Conservation (phyloP, 2,329 filamentous ascomycete genomes). For the Neonectria faginata region DNA sequence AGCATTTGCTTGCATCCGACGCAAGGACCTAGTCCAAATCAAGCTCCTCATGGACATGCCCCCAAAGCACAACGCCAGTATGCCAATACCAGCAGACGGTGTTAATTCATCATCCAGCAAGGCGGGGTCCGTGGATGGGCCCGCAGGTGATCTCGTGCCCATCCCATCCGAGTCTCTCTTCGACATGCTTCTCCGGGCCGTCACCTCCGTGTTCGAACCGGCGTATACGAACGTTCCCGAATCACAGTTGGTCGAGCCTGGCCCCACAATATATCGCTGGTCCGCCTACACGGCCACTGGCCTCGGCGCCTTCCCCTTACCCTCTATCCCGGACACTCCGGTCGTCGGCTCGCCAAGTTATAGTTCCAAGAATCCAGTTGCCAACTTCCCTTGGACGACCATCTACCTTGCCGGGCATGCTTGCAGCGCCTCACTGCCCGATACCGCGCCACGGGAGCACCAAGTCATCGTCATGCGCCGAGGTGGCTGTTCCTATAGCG, state of each 20-base stretch:
- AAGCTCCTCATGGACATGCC: slow-evolving; percentile 64
- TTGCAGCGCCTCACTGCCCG: slow-evolving; percentile 70
- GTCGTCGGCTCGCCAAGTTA: slow-evolving; percentile 57
- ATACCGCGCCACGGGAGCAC: slow-evolving; percentile 66
- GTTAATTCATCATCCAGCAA: slow-evolving; percentile 31
- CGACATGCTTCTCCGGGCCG: slow-evolving; percentile 59
- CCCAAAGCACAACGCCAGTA: slow-evolving; percentile 43
- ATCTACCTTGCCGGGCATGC: slow-evolving; percentile 78
- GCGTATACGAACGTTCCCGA: slow-evolving; percentile 47
- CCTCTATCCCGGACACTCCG: slow-evolving; percentile 70
- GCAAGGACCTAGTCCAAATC: slow-evolving; percentile 79
- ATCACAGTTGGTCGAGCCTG: slow-evolving; percentile 46
- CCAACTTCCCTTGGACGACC: slow-evolving; percentile 73
- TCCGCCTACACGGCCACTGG: slow-evolving; percentile 66
- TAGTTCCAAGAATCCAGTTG: slow-evolving; percentile 50
- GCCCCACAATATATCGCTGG: slow-evolving; percentile 59
- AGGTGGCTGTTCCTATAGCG: slow-evolving; percentile 84
- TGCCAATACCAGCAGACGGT: slow-evolving; percentile 30
- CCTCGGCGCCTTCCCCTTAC: slow-evolving; percentile 75
- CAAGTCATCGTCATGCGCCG: slow-evolving; percentile 86
- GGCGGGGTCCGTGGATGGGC: slow-evolving; percentile 21
- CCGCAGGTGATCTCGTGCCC: slow-evolving; percentile 24
- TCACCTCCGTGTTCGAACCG: slow-evolving; percentile 58
- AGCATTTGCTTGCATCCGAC: slow-evolving; percentile 82
- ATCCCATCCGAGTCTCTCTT: slow-evolving; percentile 56